Evolutionary conservation across 148 eudicot genomes (phyloP).

Genomic region (Silene conica): DNA sequence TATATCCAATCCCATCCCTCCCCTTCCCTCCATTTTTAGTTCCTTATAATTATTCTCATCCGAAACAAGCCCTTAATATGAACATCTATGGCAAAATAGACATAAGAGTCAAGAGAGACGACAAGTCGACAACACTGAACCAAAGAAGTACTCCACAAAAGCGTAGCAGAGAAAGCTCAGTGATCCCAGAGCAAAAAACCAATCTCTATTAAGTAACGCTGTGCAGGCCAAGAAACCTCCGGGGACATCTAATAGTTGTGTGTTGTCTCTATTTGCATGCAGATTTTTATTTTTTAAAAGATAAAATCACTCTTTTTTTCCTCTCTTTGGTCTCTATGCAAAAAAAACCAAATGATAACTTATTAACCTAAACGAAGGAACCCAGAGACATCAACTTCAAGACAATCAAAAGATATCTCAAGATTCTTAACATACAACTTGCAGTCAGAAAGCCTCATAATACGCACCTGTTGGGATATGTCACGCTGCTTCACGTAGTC

Average conservation of each 20-base stretch:
- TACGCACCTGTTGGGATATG: constrained; percentile 81
- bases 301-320: too few relatives aligned
- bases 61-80: too few relatives aligned
- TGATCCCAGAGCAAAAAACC: neutral
- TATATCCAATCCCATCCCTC: too few relatives aligned
- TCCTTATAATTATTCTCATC: too few relatives aligned
- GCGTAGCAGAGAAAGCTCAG: neutral
- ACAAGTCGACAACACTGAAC: neutral
- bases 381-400: neutral
- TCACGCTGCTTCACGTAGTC: constrained; percentile 73
- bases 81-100: neutral
- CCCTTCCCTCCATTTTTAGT: too few relatives aligned
- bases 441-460: neutral
- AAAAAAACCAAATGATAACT: too few relatives aligned
- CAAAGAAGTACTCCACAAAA: neutral
- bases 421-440: neutral
- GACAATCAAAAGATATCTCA: neutral
- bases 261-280: too few relatives aligned
- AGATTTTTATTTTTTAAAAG: too few relatives aligned
- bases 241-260: too few relatives aligned
- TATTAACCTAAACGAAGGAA: neutral
- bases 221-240: too few relatives aligned
- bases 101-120: neutral
- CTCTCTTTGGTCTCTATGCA: too few relatives aligned
- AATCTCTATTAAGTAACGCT: neutral